These are phyloP conservation scores for Fusarium piperis DNA, from an alignment of 2,329 filamentous ascomycete genomes.

Conservation along the genomic window DNA sequence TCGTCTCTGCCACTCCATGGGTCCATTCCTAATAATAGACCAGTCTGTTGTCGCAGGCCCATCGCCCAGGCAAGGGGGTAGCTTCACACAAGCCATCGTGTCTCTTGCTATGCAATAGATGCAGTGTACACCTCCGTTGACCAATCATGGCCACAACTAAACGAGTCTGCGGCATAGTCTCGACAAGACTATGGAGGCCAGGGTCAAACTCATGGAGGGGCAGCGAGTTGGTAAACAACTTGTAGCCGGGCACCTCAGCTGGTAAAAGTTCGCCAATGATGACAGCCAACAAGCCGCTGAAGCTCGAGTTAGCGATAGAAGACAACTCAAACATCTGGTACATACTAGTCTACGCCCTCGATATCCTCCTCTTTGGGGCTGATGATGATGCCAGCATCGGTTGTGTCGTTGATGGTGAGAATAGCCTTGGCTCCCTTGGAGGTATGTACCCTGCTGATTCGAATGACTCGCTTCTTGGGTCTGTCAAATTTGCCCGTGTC, in stretches of 20 bases:
- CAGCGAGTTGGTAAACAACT: not conserved
- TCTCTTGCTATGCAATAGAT: not conserved
- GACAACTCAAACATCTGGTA: not conserved
- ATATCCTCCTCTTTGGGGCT: not conserved
- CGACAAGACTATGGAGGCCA: not conserved
- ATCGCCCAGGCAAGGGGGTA: not conserved
- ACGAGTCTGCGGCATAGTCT: not conserved
- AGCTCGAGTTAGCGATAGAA: not conserved
- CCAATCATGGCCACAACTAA: not conserved
- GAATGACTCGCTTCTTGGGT: not conserved
- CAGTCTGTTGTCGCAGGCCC: not conserved
- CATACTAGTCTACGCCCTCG: not conserved
- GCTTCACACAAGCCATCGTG: not conserved
- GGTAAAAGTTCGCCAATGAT: not conserved
- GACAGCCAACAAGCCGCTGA: not conserved
- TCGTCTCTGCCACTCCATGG: not conserved
- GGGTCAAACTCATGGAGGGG: not conserved
- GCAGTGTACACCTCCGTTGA: not conserved
- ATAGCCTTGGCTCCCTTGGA: not conserved
- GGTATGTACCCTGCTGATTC: not conserved
- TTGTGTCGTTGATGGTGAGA: not conserved
- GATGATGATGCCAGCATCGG: not conserved
- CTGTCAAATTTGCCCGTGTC: not conserved
- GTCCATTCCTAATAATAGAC: not conserved
- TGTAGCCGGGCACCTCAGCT: not conserved